Conservation (phyloP, 2,329 filamentous ascomycete species). For the Epichloe gansuensis region DNA sequence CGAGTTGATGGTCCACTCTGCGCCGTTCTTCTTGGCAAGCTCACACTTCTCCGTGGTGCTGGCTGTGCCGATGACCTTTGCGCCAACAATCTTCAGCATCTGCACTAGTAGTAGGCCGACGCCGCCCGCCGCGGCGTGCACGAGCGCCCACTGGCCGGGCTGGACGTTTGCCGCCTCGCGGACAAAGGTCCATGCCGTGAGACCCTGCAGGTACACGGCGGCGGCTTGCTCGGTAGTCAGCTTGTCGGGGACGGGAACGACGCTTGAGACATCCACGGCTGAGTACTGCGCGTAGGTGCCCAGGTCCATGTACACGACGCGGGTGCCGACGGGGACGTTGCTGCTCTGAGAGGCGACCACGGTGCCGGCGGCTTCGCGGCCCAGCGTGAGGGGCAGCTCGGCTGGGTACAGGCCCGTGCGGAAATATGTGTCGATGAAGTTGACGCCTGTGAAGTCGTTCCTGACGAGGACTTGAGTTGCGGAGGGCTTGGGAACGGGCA, state of each 20-base stretch:
- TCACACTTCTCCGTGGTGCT: conserved; percentile 59
- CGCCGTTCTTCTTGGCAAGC: conserved; percentile 57
- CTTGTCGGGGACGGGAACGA: conserved; percentile 49
- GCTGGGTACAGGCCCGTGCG: conserved; percentile 68
- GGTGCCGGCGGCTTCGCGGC: conserved; percentile 65
- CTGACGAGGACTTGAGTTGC: conserved; percentile 67
- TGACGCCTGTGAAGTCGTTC: conserved; percentile 69
- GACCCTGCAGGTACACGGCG: conserved; percentile 62
- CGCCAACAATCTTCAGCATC: conserved; percentile 58
- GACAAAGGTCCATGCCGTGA: conserved; percentile 70
- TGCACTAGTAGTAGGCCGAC: conserved; percentile 66
- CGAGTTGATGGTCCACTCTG: conserved; percentile 61
- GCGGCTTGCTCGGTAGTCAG: conserved; percentile 51
- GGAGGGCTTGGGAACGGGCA: conserved; percentile 52
- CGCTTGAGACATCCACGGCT: conserved; percentile 36
- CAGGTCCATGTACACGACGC: conserved; percentile 53
- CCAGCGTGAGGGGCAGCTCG: conserved; percentile 62
- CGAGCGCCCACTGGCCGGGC: conserved; percentile 66
- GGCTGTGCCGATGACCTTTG: conserved; percentile 68
- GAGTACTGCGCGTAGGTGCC: conserved; percentile 45
- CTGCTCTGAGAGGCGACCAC: conserved; percentile 49
- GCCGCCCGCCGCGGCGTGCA: conserved; percentile 78
- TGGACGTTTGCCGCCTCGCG: conserved; percentile 65
- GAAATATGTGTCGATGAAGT: conserved; percentile 89
- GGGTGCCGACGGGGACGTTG: conserved; percentile 50